phyloP scores from a whole-genome alignment of 2,329 filamentous ascomycete genomes.

The Botrytis aclada region DNA sequence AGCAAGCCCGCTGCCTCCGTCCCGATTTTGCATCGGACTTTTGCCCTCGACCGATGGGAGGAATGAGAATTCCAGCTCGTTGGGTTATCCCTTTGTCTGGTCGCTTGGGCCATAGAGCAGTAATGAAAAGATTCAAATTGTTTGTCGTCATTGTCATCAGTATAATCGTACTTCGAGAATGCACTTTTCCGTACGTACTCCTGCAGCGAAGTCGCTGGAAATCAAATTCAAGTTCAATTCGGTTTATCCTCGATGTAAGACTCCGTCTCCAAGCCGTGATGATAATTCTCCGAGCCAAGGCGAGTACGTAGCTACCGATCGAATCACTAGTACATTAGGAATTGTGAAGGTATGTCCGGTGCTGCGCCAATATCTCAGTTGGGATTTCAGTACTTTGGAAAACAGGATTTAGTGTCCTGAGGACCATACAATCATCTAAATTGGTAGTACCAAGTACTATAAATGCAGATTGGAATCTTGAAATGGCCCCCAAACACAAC shows the following conservation, averaged over 20 bases:
- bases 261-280: neutral
- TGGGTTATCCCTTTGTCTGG: neutral
- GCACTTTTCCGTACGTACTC: neutral
- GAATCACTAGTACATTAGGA: conserved; percentile 1
- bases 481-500: neutral
- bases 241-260: neutral
- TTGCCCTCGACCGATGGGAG: neutral
- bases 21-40: neutral
- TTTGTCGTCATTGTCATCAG: neutral
- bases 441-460: neutral
- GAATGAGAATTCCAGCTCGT: neutral
- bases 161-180: neutral
- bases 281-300: conserved; percentile 3
- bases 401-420: neutral
- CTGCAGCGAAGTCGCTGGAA: neutral
- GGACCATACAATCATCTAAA: neutral
- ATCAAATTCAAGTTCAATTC: neutral
- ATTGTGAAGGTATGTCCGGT: conserved; percentile 9
- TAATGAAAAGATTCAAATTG: neutral
- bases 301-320: neutral
- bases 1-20: conserved; percentile 1
- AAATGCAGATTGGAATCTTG: neutral
- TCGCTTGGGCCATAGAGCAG: neutral
- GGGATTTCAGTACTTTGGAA: conserved; percentile 1
- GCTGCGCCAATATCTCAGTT: neutral